Evolutionary conservation across 331 rosid species (phyloP), one percentile per base, ranked within the genome.

Genomic region (Ulmus americana): DNA sequence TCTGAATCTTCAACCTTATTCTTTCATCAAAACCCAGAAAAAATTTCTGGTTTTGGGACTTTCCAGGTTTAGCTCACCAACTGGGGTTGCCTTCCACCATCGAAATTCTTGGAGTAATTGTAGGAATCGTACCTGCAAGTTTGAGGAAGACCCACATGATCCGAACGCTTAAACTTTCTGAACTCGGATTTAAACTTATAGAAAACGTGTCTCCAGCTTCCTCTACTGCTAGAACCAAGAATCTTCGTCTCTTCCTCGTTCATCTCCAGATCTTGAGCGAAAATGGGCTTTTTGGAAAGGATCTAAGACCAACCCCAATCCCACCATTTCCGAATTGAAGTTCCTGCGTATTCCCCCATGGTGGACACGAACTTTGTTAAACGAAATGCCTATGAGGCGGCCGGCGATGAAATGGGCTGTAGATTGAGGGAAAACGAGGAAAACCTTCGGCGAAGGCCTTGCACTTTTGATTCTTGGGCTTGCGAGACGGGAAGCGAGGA

Each of bases 211-310:
- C 84, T 72, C 95, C 81, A 82, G 78, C 84, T 91, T 10, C 96
- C 96, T 64, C 63, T 81, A 77, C 68, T 69, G 47, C 80, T 72
- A 49, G 88, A 80, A 11, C 90, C 90, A 3, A 91, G 85, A 46
- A 77, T 22, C 73, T 91, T 88, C 45, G 84, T 70, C 76, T 86
- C 96, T 12, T 81, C 85, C 54, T 88, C 88, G 77, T 91, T 86
- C 90, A 91, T 68, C 73, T 91, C 97, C 55, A 88, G 95, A 84
- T 91, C 97, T 9, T 39, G 35, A 0, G 95, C 92, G 58, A 91
- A 91, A 6, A 81, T 80, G 50, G 90, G 97, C 39, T 81, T 91
- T 43, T 79, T 69, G 9, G 96, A 82, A 10, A 88, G 82, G 71
- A 86, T 69, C 97, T 96, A 91, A 5, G 85, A 63, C 82, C 86